Evolutionary conservation across 108 stramenopile genomes (phyloP).

Genomic region (Phaeodactylum tricornutum): DNA sequence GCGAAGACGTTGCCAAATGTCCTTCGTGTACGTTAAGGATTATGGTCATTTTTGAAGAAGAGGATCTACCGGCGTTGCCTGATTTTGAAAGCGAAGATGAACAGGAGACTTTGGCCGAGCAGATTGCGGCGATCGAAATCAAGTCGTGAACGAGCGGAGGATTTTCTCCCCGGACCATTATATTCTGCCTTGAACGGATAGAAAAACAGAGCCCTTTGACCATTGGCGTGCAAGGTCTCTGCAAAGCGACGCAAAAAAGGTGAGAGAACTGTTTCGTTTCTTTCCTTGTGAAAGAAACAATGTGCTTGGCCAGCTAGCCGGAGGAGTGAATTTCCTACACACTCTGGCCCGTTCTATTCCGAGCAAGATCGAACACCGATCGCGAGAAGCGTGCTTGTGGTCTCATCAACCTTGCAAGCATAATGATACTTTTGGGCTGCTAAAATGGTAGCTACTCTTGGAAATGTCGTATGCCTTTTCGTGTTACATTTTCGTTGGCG

Average conservation of each 20-base stretch:
- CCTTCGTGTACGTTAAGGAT: constrained; percentile 92
- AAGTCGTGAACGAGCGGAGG: too few relatives aligned
- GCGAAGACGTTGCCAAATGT: constrained; percentile 95
- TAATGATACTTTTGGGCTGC: too few relatives aligned
- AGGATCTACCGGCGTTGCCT: constrained; percentile 61
- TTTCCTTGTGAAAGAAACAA: too few relatives aligned
- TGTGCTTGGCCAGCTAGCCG: constrained; percentile 32
- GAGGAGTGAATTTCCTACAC: constrained; percentile 8
- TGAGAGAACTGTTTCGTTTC: too few relatives aligned
- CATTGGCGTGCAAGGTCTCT: background rate
- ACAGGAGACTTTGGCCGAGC: constrained; percentile 22
- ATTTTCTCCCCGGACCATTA: too few relatives aligned
- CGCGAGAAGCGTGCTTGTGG: too few relatives aligned
- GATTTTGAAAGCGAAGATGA: constrained; percentile 33
- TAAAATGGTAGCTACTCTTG: too few relatives aligned
- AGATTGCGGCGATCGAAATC: background rate
- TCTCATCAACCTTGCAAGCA: too few relatives aligned
- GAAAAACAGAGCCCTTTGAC: background rate
- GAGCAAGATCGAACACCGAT: too few relatives aligned
- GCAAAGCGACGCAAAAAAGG: too few relatives aligned
- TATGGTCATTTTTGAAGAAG: constrained; percentile 87
- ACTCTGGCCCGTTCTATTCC: constrained; percentile 25
- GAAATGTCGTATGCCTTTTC: too few relatives aligned
- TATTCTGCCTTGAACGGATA: background rate
- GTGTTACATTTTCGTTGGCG: too few relatives aligned